Base-by-base conservation (phyloP, 768 basidiomycete genomes). In the Trametes maxima region DNA sequence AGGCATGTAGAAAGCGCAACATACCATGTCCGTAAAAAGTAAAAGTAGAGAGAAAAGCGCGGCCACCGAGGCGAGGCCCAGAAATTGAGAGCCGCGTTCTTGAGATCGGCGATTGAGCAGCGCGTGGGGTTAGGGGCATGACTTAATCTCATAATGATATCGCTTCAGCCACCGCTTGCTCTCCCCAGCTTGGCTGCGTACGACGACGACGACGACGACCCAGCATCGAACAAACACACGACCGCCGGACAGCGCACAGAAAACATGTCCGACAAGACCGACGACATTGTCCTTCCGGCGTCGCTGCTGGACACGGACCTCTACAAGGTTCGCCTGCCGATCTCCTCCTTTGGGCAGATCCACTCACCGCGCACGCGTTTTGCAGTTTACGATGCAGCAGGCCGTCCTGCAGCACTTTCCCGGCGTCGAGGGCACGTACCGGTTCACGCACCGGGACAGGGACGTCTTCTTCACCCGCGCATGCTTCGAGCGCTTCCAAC, bases 341-440 rank as follows among this genome's bases (percentile, higher is more conserved):
- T 40, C 56, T 47, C 28, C 67, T 43, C 46, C 35, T 42, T 54
- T 36, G 12, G 28, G 49, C 24, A 35, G 24, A 14, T 11, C 8
- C 50, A n/a, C 25, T 21, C 43, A 43, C 46, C 35, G 24, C 11
- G 62, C 49, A 12, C 36, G 19, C 39, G n/a, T 11, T 22, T 4
- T 14, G 7, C 59, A 96, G 93, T 79, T 97, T 48, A 92, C 94
- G 0, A 98, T 97, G 96, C 96, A 98, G 76, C 91, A 95, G 75
- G 94, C 94, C 0, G 86, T 98, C 22, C 68, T 88, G 58, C 80
- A 83, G 21, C 86, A 88, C 63, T 95, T 94, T 69, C 89, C 88
- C n/a, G 76, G 85, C 45, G 81, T 84, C 0, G 69, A 79, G n/a
- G 87, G 85, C 6, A 82, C 82, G 2, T 94, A 95, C 73, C 82